Conservation (phyloP, 768 basidiomycete species). For the Russula lepida region DNA sequence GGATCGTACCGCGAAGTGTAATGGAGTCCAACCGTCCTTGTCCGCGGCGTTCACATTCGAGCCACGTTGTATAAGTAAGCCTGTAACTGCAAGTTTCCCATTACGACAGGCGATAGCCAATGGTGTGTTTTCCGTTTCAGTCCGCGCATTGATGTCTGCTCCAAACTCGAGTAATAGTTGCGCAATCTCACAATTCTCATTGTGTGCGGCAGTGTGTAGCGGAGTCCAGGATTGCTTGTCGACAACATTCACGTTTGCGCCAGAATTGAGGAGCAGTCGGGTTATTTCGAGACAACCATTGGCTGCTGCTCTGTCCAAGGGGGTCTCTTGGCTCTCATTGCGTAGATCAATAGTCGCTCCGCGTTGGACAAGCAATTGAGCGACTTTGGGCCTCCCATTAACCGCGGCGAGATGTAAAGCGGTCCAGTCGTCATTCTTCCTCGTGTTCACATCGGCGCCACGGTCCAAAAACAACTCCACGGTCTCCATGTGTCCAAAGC, state of each 20-base stretch:
- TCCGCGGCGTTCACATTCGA: neutral
- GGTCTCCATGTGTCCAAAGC: neutral
- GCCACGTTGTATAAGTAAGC: neutral
- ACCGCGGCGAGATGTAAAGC: neutral
- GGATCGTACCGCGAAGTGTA: neutral
- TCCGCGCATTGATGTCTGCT: neutral
- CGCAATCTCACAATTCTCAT: neutral
- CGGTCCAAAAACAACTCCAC: neutral
- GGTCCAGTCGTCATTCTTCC: conserved; percentile 1
- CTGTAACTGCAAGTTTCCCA: neutral
- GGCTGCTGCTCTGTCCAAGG: neutral
- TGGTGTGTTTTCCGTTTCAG: neutral
- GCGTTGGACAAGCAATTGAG: neutral
- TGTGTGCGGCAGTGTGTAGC: neutral
- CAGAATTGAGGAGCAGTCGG: neutral
- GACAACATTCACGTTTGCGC: neutral
- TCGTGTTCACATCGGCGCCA: neutral
- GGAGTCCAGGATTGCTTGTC: neutral
- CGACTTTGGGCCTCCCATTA: neutral
- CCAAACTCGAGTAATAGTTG: neutral
- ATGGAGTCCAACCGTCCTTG: neutral
- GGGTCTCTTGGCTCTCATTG: neutral
- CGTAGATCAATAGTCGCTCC: neutral
- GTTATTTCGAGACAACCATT: neutral
- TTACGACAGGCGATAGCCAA: neutral